These are phyloP conservation scores for Alnus glutinosa DNA, from an alignment of 306 rosid species.

Conservation along the genomic window DNA sequence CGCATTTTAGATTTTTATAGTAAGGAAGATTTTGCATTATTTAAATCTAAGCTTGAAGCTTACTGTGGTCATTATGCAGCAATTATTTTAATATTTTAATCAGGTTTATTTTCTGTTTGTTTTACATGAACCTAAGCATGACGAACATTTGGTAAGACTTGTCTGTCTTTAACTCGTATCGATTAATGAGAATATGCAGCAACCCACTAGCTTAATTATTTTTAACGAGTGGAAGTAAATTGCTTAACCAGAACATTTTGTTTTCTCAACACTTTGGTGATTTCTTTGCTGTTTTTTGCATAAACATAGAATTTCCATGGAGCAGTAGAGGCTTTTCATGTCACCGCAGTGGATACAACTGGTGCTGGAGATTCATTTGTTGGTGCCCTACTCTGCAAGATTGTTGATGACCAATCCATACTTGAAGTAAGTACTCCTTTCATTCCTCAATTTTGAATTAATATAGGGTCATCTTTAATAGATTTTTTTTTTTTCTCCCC, in stretches of 20 bases:
- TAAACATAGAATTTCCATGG: slow-evolving; percentile 71
- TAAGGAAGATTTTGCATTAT: not conserved
- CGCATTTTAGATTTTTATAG: no score
- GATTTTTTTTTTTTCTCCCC: no score
- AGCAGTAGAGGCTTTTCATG: slow-evolving; percentile 68
- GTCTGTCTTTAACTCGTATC: no score
- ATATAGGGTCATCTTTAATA: not conserved
- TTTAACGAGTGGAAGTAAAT: no score
- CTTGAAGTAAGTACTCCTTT: slow-evolving; percentile 54
- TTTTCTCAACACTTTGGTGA: no score
- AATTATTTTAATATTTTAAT: no score
- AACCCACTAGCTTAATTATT: no score
- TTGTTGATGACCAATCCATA: slow-evolving; percentile 85
- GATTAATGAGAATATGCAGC: no score
- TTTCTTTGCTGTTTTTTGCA: not conserved
- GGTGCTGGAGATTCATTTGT: slow-evolving; percentile 96
- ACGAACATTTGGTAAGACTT: no score
- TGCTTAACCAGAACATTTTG: no score
- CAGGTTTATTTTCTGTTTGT: no score
- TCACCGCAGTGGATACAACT: slow-evolving; percentile 77
- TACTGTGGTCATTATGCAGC: not conserved
- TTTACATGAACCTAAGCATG: no score
- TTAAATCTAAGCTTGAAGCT: not conserved
- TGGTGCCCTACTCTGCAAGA: slow-evolving; percentile 73
- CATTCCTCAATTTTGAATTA: not conserved